phyloP scores from a whole-genome alignment of 257 asterid species.

The Nemophila menziesii region DNA sequence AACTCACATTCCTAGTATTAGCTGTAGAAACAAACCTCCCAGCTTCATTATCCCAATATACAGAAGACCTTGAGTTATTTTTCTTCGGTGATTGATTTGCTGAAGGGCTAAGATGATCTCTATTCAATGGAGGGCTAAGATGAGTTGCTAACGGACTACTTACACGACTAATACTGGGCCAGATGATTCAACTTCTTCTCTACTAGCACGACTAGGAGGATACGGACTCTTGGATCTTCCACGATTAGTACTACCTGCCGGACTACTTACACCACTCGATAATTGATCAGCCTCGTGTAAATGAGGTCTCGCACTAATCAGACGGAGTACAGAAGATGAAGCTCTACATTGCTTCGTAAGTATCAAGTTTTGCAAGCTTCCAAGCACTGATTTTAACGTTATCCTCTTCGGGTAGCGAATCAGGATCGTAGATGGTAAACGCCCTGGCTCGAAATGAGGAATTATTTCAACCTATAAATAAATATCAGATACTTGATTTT shows the following conservation, averaged over 20 bases:
- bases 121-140: constrained; percentile 37
- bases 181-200: constrained; percentile 65
- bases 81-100: constrained; percentile 45
- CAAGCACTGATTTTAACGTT: constrained; percentile 75
- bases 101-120: constrained; percentile 62
- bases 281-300: constrained; percentile 42
- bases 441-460: constrained; percentile 88
- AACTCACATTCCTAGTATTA: constrained; percentile 26
- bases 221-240: constrained; percentile 63
- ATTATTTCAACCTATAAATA: constrained; percentile 65
- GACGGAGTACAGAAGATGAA: constrained; percentile 80
- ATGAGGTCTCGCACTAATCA: constrained; percentile 46
- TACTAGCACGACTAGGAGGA: constrained; percentile 67
- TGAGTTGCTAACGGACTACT: constrained; percentile 73
- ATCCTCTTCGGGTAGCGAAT: constrained; percentile 36
- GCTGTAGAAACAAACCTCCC: constrained; percentile 62
- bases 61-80: constrained; percentile 54
- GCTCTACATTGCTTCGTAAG: constrained; percentile 77
- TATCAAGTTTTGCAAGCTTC: constrained; percentile 87
- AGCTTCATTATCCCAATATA: constrained; percentile 80
- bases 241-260: constrained; percentile 51
- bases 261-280: constrained; percentile 56
- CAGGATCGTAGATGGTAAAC: constrained; percentile 94
- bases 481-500: constrained; percentile 1
- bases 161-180: constrained; percentile 57